Evolutionary conservation across 768 basidiomycete species (phyloP).

Genomic region (Mycena pura): DNA sequence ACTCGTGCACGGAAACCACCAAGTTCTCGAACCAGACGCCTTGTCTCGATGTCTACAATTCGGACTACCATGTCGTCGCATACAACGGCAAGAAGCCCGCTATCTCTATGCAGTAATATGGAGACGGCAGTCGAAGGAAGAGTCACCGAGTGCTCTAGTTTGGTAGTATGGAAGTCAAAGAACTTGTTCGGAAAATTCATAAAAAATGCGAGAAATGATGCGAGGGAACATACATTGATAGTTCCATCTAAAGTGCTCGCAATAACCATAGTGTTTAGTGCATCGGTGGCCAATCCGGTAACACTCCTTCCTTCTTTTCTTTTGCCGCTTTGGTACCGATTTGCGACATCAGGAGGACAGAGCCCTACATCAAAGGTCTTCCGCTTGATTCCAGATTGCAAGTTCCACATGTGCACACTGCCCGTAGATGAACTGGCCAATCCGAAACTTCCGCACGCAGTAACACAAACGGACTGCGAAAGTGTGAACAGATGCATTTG

Average conservation of each 20-base stretch:
- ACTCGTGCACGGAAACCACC: conserved; percentile 83
- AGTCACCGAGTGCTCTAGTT: conserved; percentile 69
- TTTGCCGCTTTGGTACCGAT: conserved; percentile 47
- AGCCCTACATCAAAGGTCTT: conserved; percentile 76
- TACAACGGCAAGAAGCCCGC: conserved; percentile 78
- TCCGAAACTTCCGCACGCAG: conserved; percentile 96
- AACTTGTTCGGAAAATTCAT: conserved; percentile 60
- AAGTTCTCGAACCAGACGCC: conserved; percentile 87
- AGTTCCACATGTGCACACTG: conserved; percentile 90
- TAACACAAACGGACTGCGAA: conserved; percentile 79
- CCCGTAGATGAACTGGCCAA: conserved; percentile 84
- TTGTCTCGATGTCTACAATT: conserved; percentile 91
- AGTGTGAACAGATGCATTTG: not conserved
- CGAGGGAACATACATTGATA: conserved; percentile 70
- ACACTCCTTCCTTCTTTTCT: conserved; percentile 61
- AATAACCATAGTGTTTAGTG: conserved; percentile 81
- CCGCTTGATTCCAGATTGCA: conserved; percentile 91
- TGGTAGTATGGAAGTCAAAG: conserved; percentile 93
- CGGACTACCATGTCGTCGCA: conserved; percentile 91
- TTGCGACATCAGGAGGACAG: conserved; percentile 61
- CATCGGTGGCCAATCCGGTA: conserved; percentile 85
- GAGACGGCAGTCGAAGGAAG: conserved; percentile 75
- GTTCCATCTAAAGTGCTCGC: conserved; percentile 90
- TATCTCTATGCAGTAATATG: conserved; percentile 82
- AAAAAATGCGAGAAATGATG: not conserved